These are phyloP conservation scores for Delphinella strobiligena DNA, from an alignment of 2,329 filamentous ascomycete species.

Conservation along the genomic window DNA sequence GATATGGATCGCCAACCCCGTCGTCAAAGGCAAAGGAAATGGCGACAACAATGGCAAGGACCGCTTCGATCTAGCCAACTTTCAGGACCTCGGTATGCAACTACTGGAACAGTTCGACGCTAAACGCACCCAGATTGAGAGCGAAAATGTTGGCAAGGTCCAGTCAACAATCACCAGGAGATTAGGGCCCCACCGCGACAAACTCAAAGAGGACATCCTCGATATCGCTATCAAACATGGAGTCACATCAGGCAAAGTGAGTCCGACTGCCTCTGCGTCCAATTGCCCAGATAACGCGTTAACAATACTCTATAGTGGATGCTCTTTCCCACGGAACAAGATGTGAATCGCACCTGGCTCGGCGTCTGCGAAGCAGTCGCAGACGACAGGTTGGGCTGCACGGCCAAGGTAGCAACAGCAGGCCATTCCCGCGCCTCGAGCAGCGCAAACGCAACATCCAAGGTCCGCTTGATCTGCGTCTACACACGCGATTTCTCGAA, in stretches of 20 bases:
- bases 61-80: slow-evolving; percentile 19
- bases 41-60: slow-evolving; percentile 28
- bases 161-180: slow-evolving; percentile 25
- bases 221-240: slow-evolving; percentile 46
- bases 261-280: slow-evolving; percentile 1
- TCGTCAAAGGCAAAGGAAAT: slow-evolving; percentile 18
- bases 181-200: slow-evolving; percentile 29
- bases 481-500: slow-evolving; percentile 69
- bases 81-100: slow-evolving; percentile 30
- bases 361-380: slow-evolving; percentile 54
- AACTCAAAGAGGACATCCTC: slow-evolving; percentile 44
- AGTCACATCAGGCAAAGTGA: slow-evolving; percentile 55
- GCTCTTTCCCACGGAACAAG: slow-evolving; percentile 46
- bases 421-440: slow-evolving; percentile 24
- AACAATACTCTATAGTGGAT: slow-evolving; percentile 49
- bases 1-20: slow-evolving; percentile 65
- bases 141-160: slow-evolving; percentile 37
- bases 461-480: slow-evolving; percentile 51
- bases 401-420: slow-evolving; percentile 59
- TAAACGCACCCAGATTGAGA: slow-evolving; percentile 37
- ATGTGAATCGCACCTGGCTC: slow-evolving; percentile 54
- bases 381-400: slow-evolving; percentile 56
- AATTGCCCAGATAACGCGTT: background rate
- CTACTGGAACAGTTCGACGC: slow-evolving; percentile 35
- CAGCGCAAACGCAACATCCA: slow-evolving; percentile 20